phyloP scores from a whole-genome alignment of 2,329 filamentous ascomycete genomes.

The Ophiobolus disseminans region DNA sequence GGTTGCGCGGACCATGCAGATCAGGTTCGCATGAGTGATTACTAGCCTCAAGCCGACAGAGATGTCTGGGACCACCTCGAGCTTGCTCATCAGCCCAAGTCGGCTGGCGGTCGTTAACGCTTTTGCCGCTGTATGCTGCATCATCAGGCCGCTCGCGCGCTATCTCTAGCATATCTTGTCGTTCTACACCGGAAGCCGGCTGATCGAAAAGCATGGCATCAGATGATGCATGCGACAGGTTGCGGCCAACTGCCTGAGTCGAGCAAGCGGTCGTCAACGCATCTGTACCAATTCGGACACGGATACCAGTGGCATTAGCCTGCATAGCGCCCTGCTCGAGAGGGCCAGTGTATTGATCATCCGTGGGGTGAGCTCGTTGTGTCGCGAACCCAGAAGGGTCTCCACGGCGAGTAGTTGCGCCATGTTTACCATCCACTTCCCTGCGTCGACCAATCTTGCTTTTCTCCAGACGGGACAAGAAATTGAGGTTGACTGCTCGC shows the following conservation, averaged over 20 bases:
- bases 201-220: constrained; percentile 49
- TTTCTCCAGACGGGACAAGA: constrained; percentile 34
- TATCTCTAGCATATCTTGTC: constrained; percentile 2
- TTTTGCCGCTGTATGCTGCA: too few species aligned
- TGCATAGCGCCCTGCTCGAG: constrained; percentile 21
- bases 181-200: constrained; percentile 18
- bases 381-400: background rate
- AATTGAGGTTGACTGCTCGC: constrained; percentile 39
- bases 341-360: constrained; percentile 5
- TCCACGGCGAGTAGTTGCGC: constrained; percentile 5
- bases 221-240: constrained; percentile 30
- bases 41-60: too few species aligned
- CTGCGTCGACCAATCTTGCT: constrained; percentile 43
- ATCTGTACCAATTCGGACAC: constrained; percentile 47
- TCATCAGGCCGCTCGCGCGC: constrained; percentile 9
- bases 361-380: constrained; percentile 3
- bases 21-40: too few species aligned
- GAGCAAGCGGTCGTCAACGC: constrained; percentile 38
- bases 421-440: constrained; percentile 20
- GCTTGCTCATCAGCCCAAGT: too few species aligned
- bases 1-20: too few species aligned
- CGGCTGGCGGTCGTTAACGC: too few species aligned
- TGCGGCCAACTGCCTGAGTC: constrained; percentile 13
- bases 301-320: constrained; percentile 32
- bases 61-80: too few species aligned